Evolutionary conservation across 257 asterid species (phyloP).

Genomic region (Solanum raphanifolium): DNA sequence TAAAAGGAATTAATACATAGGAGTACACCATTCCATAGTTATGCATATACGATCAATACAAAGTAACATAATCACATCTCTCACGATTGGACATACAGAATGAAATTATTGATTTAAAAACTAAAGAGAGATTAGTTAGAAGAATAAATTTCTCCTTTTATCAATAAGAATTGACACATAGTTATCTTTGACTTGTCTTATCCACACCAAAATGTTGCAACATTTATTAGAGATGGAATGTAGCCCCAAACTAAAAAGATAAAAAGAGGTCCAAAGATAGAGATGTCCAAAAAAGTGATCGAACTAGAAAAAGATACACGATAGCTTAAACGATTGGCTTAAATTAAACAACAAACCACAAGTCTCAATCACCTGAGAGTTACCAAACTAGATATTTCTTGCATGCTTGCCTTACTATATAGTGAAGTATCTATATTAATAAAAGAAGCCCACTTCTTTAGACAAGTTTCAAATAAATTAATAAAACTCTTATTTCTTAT

Average conservation of each 20-base stretch:
- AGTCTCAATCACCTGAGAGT: constrained; percentile 14
- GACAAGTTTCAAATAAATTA: neutral
- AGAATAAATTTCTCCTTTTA: neutral
- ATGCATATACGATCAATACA: neutral
- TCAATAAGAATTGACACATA: neutral
- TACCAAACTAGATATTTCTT: constrained; percentile 2
- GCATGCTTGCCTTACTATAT: neutral
- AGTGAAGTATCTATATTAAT: neutral
- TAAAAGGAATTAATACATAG: neutral
- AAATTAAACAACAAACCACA: constrained; percentile 9
- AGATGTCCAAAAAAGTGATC: neutral
- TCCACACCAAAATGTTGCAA: neutral
- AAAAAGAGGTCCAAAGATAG: neutral
- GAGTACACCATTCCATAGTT: neutral
- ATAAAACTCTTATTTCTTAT: neutral
- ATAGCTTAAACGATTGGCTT: neutral
- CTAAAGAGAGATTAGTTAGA: neutral
- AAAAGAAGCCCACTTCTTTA: constrained; percentile 9
- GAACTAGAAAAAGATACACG: neutral
- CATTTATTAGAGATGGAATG: neutral
- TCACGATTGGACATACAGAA: neutral
- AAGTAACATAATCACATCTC: neutral
- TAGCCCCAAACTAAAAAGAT: neutral
- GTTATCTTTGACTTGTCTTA: neutral
- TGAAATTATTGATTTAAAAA: neutral